phyloP scores from a whole-genome alignment of 306 rosid species.

The Rubus parviflorus region DNA sequence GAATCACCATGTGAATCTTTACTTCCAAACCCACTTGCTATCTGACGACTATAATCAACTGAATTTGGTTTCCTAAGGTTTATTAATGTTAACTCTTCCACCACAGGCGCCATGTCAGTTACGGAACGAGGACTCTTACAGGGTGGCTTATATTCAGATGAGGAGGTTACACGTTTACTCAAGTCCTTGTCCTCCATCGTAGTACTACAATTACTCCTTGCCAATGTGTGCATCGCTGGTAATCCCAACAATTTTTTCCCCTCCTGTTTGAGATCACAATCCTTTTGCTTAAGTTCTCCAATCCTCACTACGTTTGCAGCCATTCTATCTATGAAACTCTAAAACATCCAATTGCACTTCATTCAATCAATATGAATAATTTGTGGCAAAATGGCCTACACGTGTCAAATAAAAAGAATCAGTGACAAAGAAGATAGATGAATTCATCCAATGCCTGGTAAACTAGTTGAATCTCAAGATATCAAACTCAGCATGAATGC shows the following conservation, averaged over 20 bases:
- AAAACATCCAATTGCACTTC: constrained; percentile 29
- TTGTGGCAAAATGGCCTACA: background rate
- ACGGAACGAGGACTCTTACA: constrained; percentile 35
- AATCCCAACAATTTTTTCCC: constrained; percentile 20
- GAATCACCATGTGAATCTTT: constrained; percentile 26
- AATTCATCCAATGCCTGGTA: background rate
- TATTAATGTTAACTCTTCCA: constrained; percentile 36
- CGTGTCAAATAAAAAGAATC: background rate
- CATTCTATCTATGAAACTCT: constrained; percentile 22
- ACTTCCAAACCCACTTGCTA: constrained; percentile 34
- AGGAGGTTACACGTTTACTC: constrained; percentile 32
- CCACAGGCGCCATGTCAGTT: constrained; percentile 31
- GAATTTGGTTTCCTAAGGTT: constrained; percentile 19
- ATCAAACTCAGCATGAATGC: constrained; percentile 6
- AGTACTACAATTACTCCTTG: constrained; percentile 23
- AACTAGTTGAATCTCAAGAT: background rate
- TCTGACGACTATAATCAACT: constrained; percentile 34
- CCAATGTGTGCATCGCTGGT: constrained; percentile 18
- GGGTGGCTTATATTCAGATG: constrained; percentile 42
- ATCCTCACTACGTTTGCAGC: constrained; percentile 38
- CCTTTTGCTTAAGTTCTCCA: constrained; percentile 35
- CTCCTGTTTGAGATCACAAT: constrained; percentile 25
- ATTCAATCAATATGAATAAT: constrained; percentile 19
- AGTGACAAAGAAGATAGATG: background rate
- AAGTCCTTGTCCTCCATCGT: constrained; percentile 37